Evolutionary conservation across 768 basidiomycete genomes (phyloP).

Genomic region (Arthromyces matolae): DNA sequence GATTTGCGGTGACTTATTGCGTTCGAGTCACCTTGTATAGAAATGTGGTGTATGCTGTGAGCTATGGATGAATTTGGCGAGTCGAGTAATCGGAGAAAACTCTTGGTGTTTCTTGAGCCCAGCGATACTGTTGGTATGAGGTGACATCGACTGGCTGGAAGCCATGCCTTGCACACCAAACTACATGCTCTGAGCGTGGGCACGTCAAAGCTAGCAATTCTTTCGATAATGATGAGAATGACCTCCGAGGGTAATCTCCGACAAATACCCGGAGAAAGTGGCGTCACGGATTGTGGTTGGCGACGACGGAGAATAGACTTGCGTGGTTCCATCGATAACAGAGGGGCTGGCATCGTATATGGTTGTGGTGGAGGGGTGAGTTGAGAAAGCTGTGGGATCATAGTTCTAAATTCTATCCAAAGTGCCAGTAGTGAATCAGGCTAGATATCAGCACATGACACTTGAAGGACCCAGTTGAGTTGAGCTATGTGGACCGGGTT

Average conservation of each 20-base stretch:
- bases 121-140: constrained; percentile 17
- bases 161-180: constrained; percentile 18
- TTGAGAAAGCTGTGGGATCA: constrained; percentile 15
- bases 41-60: constrained; percentile 14
- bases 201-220: constrained; percentile 16
- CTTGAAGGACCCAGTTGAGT: constrained; percentile 8
- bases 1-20: constrained; percentile 15
- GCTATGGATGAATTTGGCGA: constrained; percentile 16
- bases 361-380: constrained; percentile 7
- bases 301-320: constrained; percentile 19
- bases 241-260: constrained; percentile 18
- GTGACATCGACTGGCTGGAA: constrained; percentile 12
- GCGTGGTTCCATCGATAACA: constrained; percentile 9
- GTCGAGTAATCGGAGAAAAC: constrained; percentile 16
- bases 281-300: constrained; percentile 14
- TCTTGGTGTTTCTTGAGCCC: constrained; percentile 12
- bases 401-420: constrained; percentile 10
- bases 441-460: constrained; percentile 22
- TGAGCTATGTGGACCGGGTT: constrained; percentile 8
- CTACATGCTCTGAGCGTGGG: constrained; percentile 16
- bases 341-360: constrained; percentile 2
- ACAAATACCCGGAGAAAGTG: constrained; percentile 14
- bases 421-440: constrained; percentile 18
- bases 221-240: constrained; percentile 16
- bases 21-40: constrained; percentile 16